Base-by-base conservation (phyloP, 1,284 basidiomycete species). In the Ganoderma lingzhi region DNA sequence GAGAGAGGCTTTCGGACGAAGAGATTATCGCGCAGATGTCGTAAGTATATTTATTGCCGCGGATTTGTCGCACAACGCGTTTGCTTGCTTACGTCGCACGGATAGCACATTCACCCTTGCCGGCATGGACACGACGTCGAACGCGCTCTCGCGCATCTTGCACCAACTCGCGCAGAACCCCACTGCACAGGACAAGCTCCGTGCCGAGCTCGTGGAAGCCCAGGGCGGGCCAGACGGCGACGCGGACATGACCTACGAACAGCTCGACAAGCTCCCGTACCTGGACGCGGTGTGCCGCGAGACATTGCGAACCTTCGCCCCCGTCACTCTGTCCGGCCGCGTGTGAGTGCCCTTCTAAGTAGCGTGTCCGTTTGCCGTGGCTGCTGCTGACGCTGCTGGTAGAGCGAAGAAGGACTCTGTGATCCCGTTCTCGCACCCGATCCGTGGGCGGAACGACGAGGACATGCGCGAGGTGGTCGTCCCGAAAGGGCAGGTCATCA, bases 241-340 rank as follows among this genome's bases (percentile, higher is more conserved):
- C 6, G 12, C 64, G 6, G 23, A 60, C 41, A 37, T 45, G 12
- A 8, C 58, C 12, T 69, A 65, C 61, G 68, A 69, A 32, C 53
- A 39, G 15, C 37, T 69, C 9, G 48, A 66, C 37, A 61, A 61
- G 39, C 77, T 89, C 1, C 79, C 82, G 0, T 88, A 87, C 72
- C 80, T 91, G 35, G 87, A 91, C 66, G 83, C 83, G 2, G 84
- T 86, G 6, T 78, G 64, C 10, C 32, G 63, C 17, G 51, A 64
- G 53, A 63, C 62, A 1, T 23, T 53, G 1, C 28, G 48, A 91
- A n/a, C 86, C 87, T 62, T 91, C 94, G 80, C 82, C 8, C 37
- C 48, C 17, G 55, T 56, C 51, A 17, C n/a, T 10, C 19, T 53
- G 17, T 42, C 42, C 12, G 63, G 35, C 6, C 48, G 55, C n/a